Evolutionary conservation across 2,329 filamentous ascomycete species (phyloP).

Genomic region (Neurospora crassa): DNA sequence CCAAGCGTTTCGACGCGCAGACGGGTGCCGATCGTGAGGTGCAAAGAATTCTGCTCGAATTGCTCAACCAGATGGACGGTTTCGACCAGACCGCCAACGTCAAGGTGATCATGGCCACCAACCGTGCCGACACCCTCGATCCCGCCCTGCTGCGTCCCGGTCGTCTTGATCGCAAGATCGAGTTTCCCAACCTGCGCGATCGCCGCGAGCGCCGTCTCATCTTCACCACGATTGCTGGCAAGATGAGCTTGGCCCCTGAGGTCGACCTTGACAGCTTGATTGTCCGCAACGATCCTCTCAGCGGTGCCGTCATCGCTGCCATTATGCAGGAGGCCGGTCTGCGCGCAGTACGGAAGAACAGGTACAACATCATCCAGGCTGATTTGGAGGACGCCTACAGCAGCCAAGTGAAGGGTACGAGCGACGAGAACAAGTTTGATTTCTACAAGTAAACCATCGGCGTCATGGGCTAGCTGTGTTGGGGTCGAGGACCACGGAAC

Average conservation of each 20-base stretch:
- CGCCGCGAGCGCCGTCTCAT: conserved; percentile 91
- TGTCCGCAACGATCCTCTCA: conserved; percentile 90
- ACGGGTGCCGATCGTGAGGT: conserved; percentile 97
- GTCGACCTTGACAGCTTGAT: conserved; percentile 95
- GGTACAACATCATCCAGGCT: conserved; percentile 97
- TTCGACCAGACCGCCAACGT: conserved; percentile 99
- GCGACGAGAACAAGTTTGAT: conserved; percentile 68
- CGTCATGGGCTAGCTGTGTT: background rate
- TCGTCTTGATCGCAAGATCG: conserved; percentile 94
- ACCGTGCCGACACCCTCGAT: conserved; percentile 93
- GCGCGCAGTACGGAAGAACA: conserved; percentile 89
- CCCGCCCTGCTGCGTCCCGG: conserved; percentile 89
- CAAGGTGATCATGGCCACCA: conserved; percentile 99
- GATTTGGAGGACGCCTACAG: conserved; percentile 97
- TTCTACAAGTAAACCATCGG: conserved; percentile 64
- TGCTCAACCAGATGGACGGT: conserved; percentile 99
- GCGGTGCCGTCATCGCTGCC: conserved; percentile 90
- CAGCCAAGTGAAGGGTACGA: conserved; percentile 79
- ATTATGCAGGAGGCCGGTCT: conserved; percentile 99
- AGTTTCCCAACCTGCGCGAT: conserved; percentile 92
- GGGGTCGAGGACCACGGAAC: background rate
- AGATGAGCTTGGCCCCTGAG: conserved; percentile 95
- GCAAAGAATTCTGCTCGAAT: conserved; percentile 92
- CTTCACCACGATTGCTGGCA: conserved; percentile 91
- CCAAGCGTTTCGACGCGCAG: conserved; percentile 97